phyloP scores from a whole-genome alignment of 805 yeast species.

The Lipomyces yamanashiensis region DNA sequence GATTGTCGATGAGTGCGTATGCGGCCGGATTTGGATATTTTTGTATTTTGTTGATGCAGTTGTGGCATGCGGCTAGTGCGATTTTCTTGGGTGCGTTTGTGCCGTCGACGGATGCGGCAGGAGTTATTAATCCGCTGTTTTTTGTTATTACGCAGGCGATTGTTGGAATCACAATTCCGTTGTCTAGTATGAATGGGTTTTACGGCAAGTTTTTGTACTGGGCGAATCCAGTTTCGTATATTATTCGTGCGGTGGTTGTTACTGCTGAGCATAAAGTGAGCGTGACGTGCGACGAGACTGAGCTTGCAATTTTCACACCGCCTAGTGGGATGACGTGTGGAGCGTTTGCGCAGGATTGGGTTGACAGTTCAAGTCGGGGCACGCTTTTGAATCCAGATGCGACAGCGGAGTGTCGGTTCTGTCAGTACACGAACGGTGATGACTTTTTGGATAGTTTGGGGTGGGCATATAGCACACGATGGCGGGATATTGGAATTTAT shows the following conservation, averaged over 20 bases:
- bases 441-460: slow-evolving; percentile 54
- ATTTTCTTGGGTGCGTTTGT: slow-evolving; percentile 51
- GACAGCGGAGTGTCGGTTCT: slow-evolving; percentile 61
- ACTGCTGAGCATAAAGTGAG: slow-evolving; percentile 58
- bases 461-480: slow-evolving; percentile 47
- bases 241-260: slow-evolving; percentile 59
- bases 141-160: slow-evolving; percentile 68
- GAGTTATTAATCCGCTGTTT: slow-evolving; percentile 57
- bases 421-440: slow-evolving; percentile 63
- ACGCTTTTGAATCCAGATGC: slow-evolving; percentile 51
- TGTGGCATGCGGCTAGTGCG: slow-evolving; percentile 44
- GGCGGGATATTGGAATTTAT: slow-evolving; percentile 66
- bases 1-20: slow-evolving; percentile 61
- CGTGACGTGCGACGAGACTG: slow-evolving; percentile 56
- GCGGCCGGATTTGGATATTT: slow-evolving; percentile 51
- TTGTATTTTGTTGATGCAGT: slow-evolving; percentile 44
- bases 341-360: slow-evolving; percentile 61
- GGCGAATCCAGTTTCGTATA: slow-evolving; percentile 70
- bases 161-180: slow-evolving; percentile 76
- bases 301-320: slow-evolving; percentile 56
- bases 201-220: slow-evolving; percentile 77
- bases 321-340: slow-evolving; percentile 51
- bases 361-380: slow-evolving; percentile 51
- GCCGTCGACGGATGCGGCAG: slow-evolving; percentile 53
- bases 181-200: slow-evolving; percentile 64